Evolutionary conservation across 2,329 filamentous ascomycete species (phyloP), one percentile per base, ranked within the genome.

Genomic region (Alternaria atra): DNA sequence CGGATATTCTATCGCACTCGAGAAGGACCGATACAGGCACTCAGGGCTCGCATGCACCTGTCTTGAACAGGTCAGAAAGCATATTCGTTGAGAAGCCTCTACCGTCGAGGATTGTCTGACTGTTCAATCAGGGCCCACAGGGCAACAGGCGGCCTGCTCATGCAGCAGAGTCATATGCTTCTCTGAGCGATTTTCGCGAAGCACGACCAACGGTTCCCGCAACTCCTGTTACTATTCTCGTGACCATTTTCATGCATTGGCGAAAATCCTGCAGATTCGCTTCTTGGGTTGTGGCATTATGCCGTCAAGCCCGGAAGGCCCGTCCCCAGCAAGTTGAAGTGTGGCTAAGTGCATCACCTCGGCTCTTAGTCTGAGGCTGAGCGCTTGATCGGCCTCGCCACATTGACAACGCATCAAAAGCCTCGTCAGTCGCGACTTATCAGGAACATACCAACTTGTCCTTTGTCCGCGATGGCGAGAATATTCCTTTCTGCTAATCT

Each of bases 401-500:
- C 71, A 61, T 55, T 70, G 72, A 70, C 73, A 75, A 66, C 73
- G 65, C 73, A 75, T 73, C 68, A 70, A 71, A 65, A 64, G 55
- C 58, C 58, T 60, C 61, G 61, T 55, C 63, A 59, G 46, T 61
- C 59, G 54, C 64, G n/a, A 61, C 53, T 61, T 52, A 59, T 40
- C 29, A 48, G 34, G 32, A 52, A 27, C 15, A 32, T 55, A 43
- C 54, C 55, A 56, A 48, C 34, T 30, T 46, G n/a, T 43, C 50
- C 46, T 50, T 60, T 39, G 44, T 60, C 46, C 23, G 56, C 50
- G 30, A 53, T 47, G 58, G 52, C 58, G 46, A 58, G 64, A 63
- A 63, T 55, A 52, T 57, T 57, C 58, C 52, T 56, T 62, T 29
- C 60, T 60, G 61, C 60, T 56, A 32, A 48, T 42, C 65, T 69